phyloP scores from a whole-genome alignment of 1,284 basidiomycete genomes.

The Thelephora terrestris region DNA sequence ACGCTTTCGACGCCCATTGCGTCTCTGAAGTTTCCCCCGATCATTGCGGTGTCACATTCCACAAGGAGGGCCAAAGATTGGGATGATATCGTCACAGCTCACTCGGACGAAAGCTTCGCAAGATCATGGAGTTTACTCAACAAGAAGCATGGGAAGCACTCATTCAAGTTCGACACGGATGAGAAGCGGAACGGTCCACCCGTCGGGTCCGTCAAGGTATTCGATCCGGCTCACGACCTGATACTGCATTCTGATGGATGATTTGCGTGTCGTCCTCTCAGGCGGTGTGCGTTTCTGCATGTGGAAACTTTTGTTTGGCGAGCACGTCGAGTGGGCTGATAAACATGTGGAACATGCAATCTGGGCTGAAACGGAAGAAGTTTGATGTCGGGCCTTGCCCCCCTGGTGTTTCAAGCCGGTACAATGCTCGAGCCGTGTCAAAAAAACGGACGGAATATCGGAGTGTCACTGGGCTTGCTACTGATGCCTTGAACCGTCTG shows the following conservation, averaged over 20 bases:
- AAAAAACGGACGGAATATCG: constrained; percentile 43
- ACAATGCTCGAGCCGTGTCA: constrained; percentile 21
- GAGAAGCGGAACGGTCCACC: constrained; percentile 33
- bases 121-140: constrained; percentile 82
- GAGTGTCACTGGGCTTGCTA: constrained; percentile 74
- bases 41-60: constrained; percentile 74
- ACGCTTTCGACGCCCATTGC: constrained; percentile 71
- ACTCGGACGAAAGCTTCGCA: constrained; percentile 71
- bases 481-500: constrained; percentile 77
- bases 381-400: constrained; percentile 63
- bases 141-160: constrained; percentile 75
- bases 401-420: constrained; percentile 32
- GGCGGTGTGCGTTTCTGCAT: constrained; percentile 88
- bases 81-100: constrained; percentile 93
- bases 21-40: constrained; percentile 73
- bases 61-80: constrained; percentile 85
- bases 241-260: neutral
- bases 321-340: constrained; percentile 75
- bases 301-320: constrained; percentile 92
- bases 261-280: constrained; percentile 19
- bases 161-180: constrained; percentile 37
- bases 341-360: constrained; percentile 94
- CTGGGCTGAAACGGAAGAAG: constrained; percentile 75
- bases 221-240: constrained; percentile 11
- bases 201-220: constrained; percentile 55